phyloP scores from a whole-genome alignment of 1,284 basidiomycete species.

The Clitocybe nebularis region DNA sequence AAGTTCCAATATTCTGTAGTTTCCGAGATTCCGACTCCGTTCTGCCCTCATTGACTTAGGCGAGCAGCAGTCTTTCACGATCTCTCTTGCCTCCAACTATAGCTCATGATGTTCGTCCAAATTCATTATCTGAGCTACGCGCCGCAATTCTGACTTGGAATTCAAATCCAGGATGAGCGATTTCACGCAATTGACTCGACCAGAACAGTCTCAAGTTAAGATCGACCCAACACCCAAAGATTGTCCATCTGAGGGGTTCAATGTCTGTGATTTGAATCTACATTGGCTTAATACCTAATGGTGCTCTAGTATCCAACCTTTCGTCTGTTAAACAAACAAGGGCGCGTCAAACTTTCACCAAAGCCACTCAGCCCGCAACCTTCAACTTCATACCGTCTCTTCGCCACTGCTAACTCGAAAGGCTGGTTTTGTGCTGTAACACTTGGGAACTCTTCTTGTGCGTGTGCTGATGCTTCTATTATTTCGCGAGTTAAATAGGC shows the following conservation, averaged over 20 bases:
- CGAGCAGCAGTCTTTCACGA: too few species aligned
- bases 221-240: conserved; percentile 33
- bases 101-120: too few species aligned
- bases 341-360: conserved; percentile 56
- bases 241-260: conserved; percentile 37
- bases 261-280: conserved; percentile 26
- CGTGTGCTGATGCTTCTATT: conserved; percentile 20
- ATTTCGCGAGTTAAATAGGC: neutral
- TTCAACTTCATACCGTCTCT: conserved; percentile 36
- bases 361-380: conserved; percentile 40
- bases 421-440: conserved; percentile 66
- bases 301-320: conserved; percentile 36
- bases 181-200: conserved; percentile 32
- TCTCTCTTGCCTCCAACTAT: too few species aligned
- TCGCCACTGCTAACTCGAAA: conserved; percentile 53
- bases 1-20: too few species aligned
- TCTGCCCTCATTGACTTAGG: too few species aligned
- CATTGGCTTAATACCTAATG: neutral
- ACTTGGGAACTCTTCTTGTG: conserved; percentile 36
- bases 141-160: neutral
- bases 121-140: too few species aligned
- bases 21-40: too few species aligned
- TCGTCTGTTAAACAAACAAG: conserved; percentile 50
- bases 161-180: conserved; percentile 23
- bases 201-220: conserved; percentile 29